Base-by-base conservation (phyloP, 352 stramenopile species). In the Globisporangium takayamanum region DNA sequence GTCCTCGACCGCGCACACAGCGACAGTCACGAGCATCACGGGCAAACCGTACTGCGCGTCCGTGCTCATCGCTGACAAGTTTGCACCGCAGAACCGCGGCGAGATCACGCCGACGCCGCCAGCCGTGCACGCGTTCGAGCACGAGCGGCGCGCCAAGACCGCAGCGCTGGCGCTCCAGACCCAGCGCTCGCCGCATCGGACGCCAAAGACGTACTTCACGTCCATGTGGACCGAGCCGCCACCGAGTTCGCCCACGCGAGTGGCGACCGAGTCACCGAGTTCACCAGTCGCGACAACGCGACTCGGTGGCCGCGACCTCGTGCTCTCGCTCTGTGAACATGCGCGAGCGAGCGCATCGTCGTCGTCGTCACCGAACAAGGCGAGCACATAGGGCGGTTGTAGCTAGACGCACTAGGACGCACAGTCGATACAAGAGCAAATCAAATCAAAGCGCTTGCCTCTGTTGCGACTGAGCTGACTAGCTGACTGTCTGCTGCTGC, bases 151-250 rank as follows among this genome's bases (percentile, higher is more conserved):
- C 26, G 68, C 67, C 15, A 70, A 80, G 65, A 80, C 73, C 18
- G 77, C 73, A 8, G 60, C 66, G 1, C 62, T 71, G n/a, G 46
- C 50, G 30, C 20, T 57, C 6, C 60, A 63, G 11, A 59, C 63
- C 2, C 66, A 68, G 30, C 68, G 66, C 6, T 77, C 71, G 16
- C 59, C 76, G 11, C 68, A 76, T 42, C 64, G 61, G 11, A 56
- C 52, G 26, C 60, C 69, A 28, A 79, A 74, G 58, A 87, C 80
- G 45, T 87, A 84, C 54, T 82, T 87, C 49, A 68, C 63, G 39
- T 87, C 77, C 36, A 84, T 87, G 73, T 87, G 77, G 77, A 74
- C 68, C 20, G 61, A 80, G 48, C 22, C 46, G 20, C 46, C 11
- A 46, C 15, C 41, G 41, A n/a, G 12, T 11, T n/a, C 11, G 11